Percentiles rank a stretch among this genome's conserved stretches.
Evolutionary conservation across 1,284 basidiomycete genomes (phyloP).

Genomic region (Neolentinus lepideus): DNA sequence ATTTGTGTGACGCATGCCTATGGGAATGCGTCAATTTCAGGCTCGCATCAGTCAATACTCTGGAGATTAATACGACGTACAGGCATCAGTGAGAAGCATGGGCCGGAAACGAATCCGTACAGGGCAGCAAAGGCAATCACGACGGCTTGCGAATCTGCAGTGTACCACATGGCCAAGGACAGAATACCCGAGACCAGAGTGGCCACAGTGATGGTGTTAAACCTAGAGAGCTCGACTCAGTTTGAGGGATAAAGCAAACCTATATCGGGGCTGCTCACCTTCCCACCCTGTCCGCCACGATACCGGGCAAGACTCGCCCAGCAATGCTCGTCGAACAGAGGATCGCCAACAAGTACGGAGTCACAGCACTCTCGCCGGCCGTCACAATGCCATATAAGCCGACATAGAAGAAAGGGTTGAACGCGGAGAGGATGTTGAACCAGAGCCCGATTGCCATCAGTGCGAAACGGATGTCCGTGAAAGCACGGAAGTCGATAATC

Average conservation of each 20-base stretch:
- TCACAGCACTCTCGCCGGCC: slow-evolving; percentile 12
- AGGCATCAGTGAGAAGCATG: slow-evolving; percentile 18
- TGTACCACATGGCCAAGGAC: slow-evolving; percentile 19
- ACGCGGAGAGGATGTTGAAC: slow-evolving; percentile 17
- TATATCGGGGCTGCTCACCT: slow-evolving; percentile 9
- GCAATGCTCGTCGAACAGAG: slow-evolving; percentile 17
- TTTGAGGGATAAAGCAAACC: neutral
- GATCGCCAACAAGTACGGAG: slow-evolving; percentile 18
- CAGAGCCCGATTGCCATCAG: slow-evolving; percentile 17
- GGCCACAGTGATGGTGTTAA: slow-evolving; percentile 15
- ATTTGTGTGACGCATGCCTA: slow-evolving; percentile 17
- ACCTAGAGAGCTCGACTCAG: slow-evolving; percentile 8
- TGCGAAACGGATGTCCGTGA: slow-evolving; percentile 16
- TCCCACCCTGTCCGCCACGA: slow-evolving; percentile 17
- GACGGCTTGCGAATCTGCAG: slow-evolving; percentile 13
- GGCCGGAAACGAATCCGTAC: slow-evolving; percentile 18
- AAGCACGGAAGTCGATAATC: slow-evolving; percentile 16
- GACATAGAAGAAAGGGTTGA: slow-evolving; percentile 22
- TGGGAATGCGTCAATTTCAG: neutral
- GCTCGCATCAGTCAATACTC: neutral
- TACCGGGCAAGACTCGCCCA: slow-evolving; percentile 16
- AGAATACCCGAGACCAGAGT: slow-evolving; percentile 14
- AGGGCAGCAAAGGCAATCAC: slow-evolving; percentile 17
- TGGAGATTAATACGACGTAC: slow-evolving; percentile 9
- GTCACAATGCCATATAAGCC: slow-evolving; percentile 14